These are phyloP conservation scores for Lagerstroemia speciosa DNA, from an alignment of 345 rosid genomes.

Conservation along the genomic window DNA sequence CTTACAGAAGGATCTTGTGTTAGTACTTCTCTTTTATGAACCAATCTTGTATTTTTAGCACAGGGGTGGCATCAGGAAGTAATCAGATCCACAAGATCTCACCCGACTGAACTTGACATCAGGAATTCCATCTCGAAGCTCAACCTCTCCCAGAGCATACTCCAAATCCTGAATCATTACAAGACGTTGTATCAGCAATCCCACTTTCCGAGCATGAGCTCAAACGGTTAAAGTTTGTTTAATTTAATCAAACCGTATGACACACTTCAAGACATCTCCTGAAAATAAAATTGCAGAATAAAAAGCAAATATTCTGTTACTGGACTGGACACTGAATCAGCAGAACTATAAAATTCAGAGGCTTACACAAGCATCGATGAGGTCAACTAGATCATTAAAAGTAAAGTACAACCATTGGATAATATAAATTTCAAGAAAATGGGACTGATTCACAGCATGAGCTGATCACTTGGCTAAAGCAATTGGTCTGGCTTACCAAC, in stretches of 20 bases:
- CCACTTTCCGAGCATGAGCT: not conserved
- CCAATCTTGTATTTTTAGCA: not conserved
- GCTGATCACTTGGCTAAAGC: not conserved
- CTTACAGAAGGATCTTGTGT: constrained; percentile 26
- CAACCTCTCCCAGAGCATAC: constrained; percentile 70
- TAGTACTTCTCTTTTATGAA: not conserved
- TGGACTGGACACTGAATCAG: too few relatives aligned
- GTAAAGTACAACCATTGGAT: not conserved
- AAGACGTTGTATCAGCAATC: not conserved
- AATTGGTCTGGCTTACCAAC: not conserved
- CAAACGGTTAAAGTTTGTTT: not conserved
- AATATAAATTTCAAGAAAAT: not conserved
- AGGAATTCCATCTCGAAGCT: constrained; percentile 75
- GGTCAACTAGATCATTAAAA: not conserved
- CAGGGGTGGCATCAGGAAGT: not conserved
- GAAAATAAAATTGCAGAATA: not conserved
- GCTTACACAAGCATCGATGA: too few relatives aligned
- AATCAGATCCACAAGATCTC: constrained; percentile 17
- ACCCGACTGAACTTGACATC: constrained; percentile 92
- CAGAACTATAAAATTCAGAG: too few relatives aligned
- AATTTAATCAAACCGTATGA: too few relatives aligned
- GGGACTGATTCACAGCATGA: not conserved
- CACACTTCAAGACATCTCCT: too few relatives aligned
- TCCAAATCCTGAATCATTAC: constrained; percentile 68
- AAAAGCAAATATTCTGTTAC: not conserved